Evolutionary conservation across 192 early-diverging fungal species (phyloP), one percentile per base, ranked within the genome.

Genomic region (Lunasporangiospora selenospora): DNA sequence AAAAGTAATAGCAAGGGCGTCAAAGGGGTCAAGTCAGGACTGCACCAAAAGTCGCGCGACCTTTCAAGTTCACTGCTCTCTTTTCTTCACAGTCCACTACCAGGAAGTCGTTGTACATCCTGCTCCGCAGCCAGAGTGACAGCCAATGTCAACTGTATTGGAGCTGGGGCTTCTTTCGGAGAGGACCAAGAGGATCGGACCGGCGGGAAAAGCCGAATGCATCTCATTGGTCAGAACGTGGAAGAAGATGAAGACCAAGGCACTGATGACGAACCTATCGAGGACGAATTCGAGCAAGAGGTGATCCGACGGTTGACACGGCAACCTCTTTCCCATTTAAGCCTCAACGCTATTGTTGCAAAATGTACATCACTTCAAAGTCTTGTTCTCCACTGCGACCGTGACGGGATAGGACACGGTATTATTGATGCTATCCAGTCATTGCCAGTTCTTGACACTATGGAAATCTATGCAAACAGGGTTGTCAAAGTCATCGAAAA

Each of bases 391-490:
- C 46, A 57, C 37, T 13, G 29, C 7, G 50, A 41, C 19, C 18
- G n/a, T 16, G 47, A 44, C 7, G 56, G 55, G n/a, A 48, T 59
- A 2, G 38, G 44, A 41, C 18, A 24, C 16, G 57, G 36, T 9
- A 59, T 57, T 24, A 30, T 67, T 0, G 6, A 24, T 4, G 56
- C 43, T 0, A 38, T 67, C 11, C 56, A 54, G 11, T 45, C 49
- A 1, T 24, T 67, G 32, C 11, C 13, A 13, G 39, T 47, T 18
- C 36, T 67, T 1, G 41, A 58, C 10, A 16, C 12, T 3, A 32
- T 67, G 0, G 57, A 67, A 26, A 11, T 67, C 0, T 58, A 37
- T 18, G 56, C 40, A 6, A 26, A 67, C 13, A 27, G 39, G 21
- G 34, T 58, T 31, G 53, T 58, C 6, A 15, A 43, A 6, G 32